Evolutionary conservation across 108 stramenopile species (phyloP).

Genomic region (Discostella stelligeroides): DNA sequence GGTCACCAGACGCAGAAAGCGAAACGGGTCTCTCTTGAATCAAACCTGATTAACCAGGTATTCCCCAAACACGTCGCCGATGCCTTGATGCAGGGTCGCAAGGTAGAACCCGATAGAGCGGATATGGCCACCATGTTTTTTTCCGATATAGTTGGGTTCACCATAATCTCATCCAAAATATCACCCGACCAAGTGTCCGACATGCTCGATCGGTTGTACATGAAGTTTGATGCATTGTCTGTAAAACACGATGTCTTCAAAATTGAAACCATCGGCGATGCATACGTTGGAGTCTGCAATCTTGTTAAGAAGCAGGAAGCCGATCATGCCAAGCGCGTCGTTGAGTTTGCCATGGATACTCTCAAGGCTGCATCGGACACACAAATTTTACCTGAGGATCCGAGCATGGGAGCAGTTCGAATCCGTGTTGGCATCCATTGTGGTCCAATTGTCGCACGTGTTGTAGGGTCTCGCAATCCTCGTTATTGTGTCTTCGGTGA

Average conservation of each 20-base stretch:
- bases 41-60: constrained; percentile 25
- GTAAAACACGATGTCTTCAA: constrained; percentile 76
- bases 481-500: constrained; percentile 80
- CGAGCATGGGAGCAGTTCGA: constrained; percentile 56
- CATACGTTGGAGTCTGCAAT: constrained; percentile 74
- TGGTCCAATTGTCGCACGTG: constrained; percentile 73
- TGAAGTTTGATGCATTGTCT: constrained; percentile 65
- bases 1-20: constrained; percentile 11
- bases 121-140: constrained; percentile 62
- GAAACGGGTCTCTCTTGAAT: neutral
- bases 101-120: constrained; percentile 48
- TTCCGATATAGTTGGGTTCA: constrained; percentile 75
- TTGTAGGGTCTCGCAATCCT: constrained; percentile 74
- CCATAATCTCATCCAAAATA: constrained; percentile 55
- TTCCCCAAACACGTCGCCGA: constrained; percentile 67
- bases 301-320: constrained; percentile 60
- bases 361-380: constrained; percentile 60
- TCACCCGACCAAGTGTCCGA: constrained; percentile 62
- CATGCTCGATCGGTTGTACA: constrained; percentile 71
- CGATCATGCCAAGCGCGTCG: constrained; percentile 77
- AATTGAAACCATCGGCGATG: constrained; percentile 80
- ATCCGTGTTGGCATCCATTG: constrained; percentile 76
- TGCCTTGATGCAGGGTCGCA: constrained; percentile 44
- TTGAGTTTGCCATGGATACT: constrained; percentile 73
- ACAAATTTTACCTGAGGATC: constrained; percentile 57